Base-by-base conservation (phyloP, 1,139 yeast species). In the Blastobotrys petasosporus region DNA sequence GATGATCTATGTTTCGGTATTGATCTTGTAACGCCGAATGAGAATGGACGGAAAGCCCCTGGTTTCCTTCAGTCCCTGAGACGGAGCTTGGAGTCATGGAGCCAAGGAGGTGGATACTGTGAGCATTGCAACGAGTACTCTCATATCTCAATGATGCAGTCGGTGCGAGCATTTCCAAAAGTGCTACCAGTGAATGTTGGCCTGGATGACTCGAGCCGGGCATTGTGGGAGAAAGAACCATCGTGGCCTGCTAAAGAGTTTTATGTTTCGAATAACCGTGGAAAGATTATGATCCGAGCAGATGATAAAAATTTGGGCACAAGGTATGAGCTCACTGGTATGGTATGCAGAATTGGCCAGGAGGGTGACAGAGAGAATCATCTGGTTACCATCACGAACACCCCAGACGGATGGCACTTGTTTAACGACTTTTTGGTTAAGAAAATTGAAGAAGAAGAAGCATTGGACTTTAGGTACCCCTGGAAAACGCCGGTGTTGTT, bases 371-470 rank as follows among this genome's bases (percentile, higher is more conserved):
- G 55, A 2, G 67, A 61, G 36, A 56, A 60, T 16, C 73, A 68
- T 42, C 52, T 64, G 42, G 68, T 69, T 10, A 56, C 71, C 5
- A 55, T 66, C 53, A 71, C 79, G 5, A 74, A 74, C 46, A 69
- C 79, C 32, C 55, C 54, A 9, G 49, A 48, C 43, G 44, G 44
- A 15, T 94, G 99, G 98, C 79, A 75, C 55, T 65, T 94, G 58
- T 88, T 94, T 63, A 94, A 94, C 60, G 97, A 94, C 64, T 94
- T 90, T 64, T 69, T 92, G 56, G 97, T 88, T n/a, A 77, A 80
- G 62, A 82, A 81, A 20, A 74, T 94, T 1, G 73, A 82, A 0
- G 85, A 82, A 53, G 70, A 69, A 20, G 88, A 82, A 44, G 88
- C 82, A 41, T 71, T 87, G 46, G 78, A 87, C 59, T 69, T 88